Conservation (phyloP, 495 filamentous ascomycete species). For the Collariella sp. region DNA sequence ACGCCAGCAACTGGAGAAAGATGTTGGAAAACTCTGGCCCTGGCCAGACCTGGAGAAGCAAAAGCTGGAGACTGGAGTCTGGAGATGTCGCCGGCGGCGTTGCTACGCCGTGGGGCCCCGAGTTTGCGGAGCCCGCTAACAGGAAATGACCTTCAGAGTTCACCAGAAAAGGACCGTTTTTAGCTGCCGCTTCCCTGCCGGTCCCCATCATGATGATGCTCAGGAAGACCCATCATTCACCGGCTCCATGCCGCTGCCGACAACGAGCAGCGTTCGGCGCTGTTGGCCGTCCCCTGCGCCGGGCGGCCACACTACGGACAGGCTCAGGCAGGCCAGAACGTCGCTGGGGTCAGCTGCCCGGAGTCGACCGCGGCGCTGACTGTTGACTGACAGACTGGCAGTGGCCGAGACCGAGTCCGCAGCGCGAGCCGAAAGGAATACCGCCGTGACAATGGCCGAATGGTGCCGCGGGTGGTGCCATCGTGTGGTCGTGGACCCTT, state of each 20-base stretch:
- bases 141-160: background rate
- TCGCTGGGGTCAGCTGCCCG: background rate
- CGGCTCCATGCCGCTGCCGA: background rate
- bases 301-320: too few species aligned
- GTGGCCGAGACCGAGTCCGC: background rate
- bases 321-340: background rate
- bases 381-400: background rate
- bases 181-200: conserved; percentile 14
- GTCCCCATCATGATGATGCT: background rate
- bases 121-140: background rate
- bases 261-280: background rate
- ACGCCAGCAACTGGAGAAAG: background rate
- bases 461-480: background rate
- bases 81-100: background rate
- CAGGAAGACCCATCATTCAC: background rate
- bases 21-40: background rate
- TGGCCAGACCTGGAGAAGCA: background rate
- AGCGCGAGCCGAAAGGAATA: background rate
- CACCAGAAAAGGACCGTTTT: conserved; percentile 29
- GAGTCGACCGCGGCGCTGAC: background rate
- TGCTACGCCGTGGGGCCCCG: conserved; percentile 1
- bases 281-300: too few species aligned
- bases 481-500: background rate
- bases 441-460: conserved; percentile 9
- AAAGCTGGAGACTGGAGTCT: background rate